A percentile compares a stretch with the other conserved stretches of the same genome.
These are phyloP conservation scores for Perkinsela sp. DNA, from an alignment of 208 protist species.

Conservation along the genomic window DNA sequence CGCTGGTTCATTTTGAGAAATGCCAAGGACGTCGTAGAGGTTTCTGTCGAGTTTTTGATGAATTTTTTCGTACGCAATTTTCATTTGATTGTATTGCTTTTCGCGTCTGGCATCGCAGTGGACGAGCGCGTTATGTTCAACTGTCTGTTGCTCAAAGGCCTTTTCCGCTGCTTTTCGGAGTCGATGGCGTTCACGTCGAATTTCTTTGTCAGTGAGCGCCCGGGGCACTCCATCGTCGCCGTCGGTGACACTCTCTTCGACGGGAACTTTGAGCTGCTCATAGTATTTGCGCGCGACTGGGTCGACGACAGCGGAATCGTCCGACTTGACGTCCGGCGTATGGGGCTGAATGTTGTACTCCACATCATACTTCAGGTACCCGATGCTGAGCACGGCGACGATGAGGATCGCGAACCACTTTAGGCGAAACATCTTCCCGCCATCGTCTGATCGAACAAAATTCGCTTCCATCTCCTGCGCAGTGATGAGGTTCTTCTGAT, in stretches of 20 bases:
- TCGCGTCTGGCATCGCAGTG: conserved; percentile 32
- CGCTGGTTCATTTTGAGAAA: conserved; percentile 31
- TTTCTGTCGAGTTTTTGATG: conserved; percentile 45
- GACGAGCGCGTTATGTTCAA: conserved; percentile 32
- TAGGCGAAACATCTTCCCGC: conserved; percentile 24
- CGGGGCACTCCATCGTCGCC: neutral
- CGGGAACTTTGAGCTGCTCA: neutral
- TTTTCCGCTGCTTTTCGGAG: conserved; percentile 28
- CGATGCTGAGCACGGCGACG: conserved; percentile 13
- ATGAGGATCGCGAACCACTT: conserved; percentile 21
- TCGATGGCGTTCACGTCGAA: conserved; percentile 31
- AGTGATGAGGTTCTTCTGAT: conserved; percentile 15
- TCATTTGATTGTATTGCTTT: conserved; percentile 30
- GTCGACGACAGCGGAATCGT: neutral
- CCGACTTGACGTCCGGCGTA: neutral
- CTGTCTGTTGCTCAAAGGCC: conserved; percentile 21
- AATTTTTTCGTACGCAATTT: conserved; percentile 38
- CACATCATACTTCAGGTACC: conserved; percentile 34
- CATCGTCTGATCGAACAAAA: conserved; percentile 33
- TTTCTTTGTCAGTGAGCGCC: conserved; percentile 13
- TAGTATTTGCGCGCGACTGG: conserved; percentile 1
- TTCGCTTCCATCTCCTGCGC: conserved; percentile 32
- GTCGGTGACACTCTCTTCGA: neutral
- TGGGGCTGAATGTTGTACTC: conserved; percentile 32
- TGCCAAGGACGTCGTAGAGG: conserved; percentile 39